Evolutionary conservation across 2,329 filamentous ascomycete genomes (phyloP).

Genomic region (Periglandula ipomoeae): DNA sequence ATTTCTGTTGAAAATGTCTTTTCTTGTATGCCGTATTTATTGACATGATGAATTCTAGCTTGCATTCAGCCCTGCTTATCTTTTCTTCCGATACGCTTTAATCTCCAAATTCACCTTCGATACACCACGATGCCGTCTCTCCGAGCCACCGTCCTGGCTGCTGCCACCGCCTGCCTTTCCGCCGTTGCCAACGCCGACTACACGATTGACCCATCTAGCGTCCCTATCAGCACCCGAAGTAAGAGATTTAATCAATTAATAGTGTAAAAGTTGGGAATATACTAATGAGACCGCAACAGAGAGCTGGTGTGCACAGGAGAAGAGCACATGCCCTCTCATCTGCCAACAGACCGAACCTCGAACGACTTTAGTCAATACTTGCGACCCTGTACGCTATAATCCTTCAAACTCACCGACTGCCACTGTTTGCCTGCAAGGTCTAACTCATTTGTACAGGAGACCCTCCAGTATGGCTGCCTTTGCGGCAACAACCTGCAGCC

Average conservation of each 20-base stretch:
- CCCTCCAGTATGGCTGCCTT: slow-evolving; percentile 61
- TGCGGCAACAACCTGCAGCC: slow-evolving; percentile 58
- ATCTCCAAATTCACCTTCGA: neutral
- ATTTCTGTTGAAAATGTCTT: too few species aligned
- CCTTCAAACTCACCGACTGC: neutral
- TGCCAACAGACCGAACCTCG: slow-evolving; percentile 51
- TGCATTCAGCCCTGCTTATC: neutral
- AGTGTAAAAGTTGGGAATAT: neutral
- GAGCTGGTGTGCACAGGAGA: slow-evolving; percentile 58
- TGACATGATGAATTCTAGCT: too few species aligned
- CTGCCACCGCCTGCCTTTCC: slow-evolving; percentile 40
- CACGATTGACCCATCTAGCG: slow-evolving; percentile 51
- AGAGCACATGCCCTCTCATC: slow-evolving; percentile 58
- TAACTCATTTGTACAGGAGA: slow-evolving; percentile 29
- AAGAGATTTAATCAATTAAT: slow-evolving; percentile 18
- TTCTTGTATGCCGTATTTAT: too few species aligned
- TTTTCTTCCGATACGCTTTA: neutral
- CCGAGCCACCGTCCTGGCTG: slow-evolving; percentile 42
- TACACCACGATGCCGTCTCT: slow-evolving; percentile 42
- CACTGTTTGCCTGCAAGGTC: neutral
- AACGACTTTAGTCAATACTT: slow-evolving; percentile 52
- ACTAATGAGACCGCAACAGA: slow-evolving; percentile 28
- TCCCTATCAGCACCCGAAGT: slow-evolving; percentile 44
- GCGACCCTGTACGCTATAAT: slow-evolving; percentile 49
- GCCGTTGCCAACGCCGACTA: slow-evolving; percentile 47